Percentiles rank a stretch among this genome's conserved stretches.
Conservation (phyloP, 192 early-diverging fungal genomes). For the Coemansia sp. region DNA sequence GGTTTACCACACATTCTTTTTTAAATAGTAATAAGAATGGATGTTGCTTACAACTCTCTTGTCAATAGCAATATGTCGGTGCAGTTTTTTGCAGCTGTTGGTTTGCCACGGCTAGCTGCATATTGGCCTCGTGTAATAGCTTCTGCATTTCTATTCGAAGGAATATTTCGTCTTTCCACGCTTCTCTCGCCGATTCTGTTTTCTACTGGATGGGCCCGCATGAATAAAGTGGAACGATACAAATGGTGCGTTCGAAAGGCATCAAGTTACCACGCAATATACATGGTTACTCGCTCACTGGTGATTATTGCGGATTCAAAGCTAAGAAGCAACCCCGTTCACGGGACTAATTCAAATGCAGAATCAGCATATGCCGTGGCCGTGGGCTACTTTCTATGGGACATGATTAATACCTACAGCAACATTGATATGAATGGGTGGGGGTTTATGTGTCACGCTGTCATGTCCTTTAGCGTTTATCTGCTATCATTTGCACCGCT, state of each 20-base stretch:
- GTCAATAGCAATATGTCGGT: constrained; percentile 29
- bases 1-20: not conserved
- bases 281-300: constrained; percentile 60
- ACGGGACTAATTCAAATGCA: constrained; percentile 67
- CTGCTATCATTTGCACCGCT: constrained; percentile 70
- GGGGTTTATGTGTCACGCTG: constrained; percentile 81
- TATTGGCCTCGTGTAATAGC: constrained; percentile 63
- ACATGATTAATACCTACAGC: constrained; percentile 66
- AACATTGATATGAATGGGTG: constrained; percentile 70
- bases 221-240: constrained; percentile 56
- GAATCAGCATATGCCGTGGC: constrained; percentile 75
- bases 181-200: constrained; percentile 59
- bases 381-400: constrained; percentile 92
- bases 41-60: constrained; percentile 21
- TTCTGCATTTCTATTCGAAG: constrained; percentile 51
- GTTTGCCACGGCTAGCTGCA: constrained; percentile 56
- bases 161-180: constrained; percentile 56
- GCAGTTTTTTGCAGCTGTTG: constrained; percentile 55
- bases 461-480: constrained; percentile 73
- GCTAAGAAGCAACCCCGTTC: constrained; percentile 60
- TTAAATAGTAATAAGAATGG: constrained; percentile 18
- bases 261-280: constrained; percentile 68
- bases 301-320: constrained; percentile 63
- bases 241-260: constrained; percentile 78
- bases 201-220: constrained; percentile 59